These are phyloP conservation scores for Rhexocercosporidium sp. DNA, from an alignment of 2,329 filamentous ascomycete species.

Conservation along the genomic window DNA sequence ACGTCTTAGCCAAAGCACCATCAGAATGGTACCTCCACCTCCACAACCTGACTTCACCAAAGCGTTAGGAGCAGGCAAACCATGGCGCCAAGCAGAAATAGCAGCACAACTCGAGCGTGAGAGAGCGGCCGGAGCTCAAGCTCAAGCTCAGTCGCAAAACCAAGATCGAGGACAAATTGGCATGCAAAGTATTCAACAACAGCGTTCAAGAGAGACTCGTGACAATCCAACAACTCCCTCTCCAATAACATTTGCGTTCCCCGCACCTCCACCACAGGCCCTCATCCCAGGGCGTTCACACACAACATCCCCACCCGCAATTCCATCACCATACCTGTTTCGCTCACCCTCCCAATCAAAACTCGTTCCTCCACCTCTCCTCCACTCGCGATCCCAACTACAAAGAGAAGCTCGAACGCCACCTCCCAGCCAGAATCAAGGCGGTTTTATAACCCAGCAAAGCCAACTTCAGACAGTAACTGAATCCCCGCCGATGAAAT, in stretches of 20 bases:
- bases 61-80: slow-evolving; percentile 20
- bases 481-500: not conserved
- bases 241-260: slow-evolving; percentile 6
- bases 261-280: slow-evolving; percentile 12
- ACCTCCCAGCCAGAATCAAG: slow-evolving; percentile 3
- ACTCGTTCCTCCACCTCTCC: slow-evolving; percentile 11
- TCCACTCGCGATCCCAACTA: slow-evolving; percentile 4
- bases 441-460: not conserved
- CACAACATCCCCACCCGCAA: slow-evolving; percentile 9
- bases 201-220: not conserved
- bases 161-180: slow-evolving; percentile 11
- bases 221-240: not conserved
- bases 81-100: slow-evolving; percentile 38
- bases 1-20: slow-evolving; percentile 24
- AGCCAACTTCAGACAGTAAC: not conserved
- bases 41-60: slow-evolving; percentile 25
- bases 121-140: slow-evolving; percentile 15
- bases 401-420: slow-evolving; percentile 5
- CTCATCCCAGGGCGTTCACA: slow-evolving; percentile 6
- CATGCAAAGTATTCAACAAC: slow-evolving; percentile 11
- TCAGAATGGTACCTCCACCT: slow-evolving; percentile 28
- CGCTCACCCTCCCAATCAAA: slow-evolving; percentile 15
- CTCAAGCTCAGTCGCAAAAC: slow-evolving; percentile 9
- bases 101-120: slow-evolving; percentile 30
- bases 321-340: slow-evolving; percentile 7